Evolutionary conservation across 1,284 basidiomycete genomes (phyloP).

Genomic region (Bondarzewia mesenterica): DNA sequence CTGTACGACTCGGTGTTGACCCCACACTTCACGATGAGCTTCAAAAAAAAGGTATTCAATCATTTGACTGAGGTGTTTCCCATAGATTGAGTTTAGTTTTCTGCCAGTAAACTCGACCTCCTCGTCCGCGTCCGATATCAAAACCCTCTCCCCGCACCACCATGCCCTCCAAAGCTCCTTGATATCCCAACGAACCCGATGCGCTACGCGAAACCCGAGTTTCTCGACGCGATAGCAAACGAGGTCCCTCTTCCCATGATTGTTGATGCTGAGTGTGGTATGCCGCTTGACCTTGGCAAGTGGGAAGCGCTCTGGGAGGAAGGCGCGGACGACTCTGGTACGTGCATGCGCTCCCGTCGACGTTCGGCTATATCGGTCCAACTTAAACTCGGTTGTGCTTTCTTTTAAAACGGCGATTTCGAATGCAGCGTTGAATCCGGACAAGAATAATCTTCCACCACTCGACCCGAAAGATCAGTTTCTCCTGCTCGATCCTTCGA

Average conservation of each 20-base stretch:
- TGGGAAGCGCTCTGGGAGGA: constrained; percentile 83
- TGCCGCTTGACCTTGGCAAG: constrained; percentile 82
- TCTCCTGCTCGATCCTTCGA: constrained; percentile 44
- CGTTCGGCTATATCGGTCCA: constrained; percentile 6
- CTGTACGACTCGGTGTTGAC: too few species aligned
- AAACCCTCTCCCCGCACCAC: constrained; percentile 88
- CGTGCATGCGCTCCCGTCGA: constrained; percentile 15
- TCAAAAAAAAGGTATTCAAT: constrained; percentile 9
- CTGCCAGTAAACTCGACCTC: constrained; percentile 69
- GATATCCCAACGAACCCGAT: constrained; percentile 80
- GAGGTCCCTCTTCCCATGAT: constrained; percentile 86
- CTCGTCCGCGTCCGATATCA: constrained; percentile 87
- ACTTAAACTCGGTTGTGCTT: background rate
- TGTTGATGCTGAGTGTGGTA: constrained; percentile 88
- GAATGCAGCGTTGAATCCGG: constrained; percentile 56
- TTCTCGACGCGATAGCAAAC: constrained; percentile 72
- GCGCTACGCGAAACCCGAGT: constrained; percentile 81
- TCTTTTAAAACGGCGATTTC: background rate
- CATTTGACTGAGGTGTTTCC: background rate
- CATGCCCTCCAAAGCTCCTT: constrained; percentile 90
- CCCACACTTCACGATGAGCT: constrained; percentile 15
- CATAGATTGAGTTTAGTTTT: background rate
- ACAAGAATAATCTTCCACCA: constrained; percentile 46
- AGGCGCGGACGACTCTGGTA: constrained; percentile 60
- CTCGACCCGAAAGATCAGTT: constrained; percentile 71